phyloP scores from a whole-genome alignment of 352 stramenopile genomes.

The Phytopythium aichiense region DNA sequence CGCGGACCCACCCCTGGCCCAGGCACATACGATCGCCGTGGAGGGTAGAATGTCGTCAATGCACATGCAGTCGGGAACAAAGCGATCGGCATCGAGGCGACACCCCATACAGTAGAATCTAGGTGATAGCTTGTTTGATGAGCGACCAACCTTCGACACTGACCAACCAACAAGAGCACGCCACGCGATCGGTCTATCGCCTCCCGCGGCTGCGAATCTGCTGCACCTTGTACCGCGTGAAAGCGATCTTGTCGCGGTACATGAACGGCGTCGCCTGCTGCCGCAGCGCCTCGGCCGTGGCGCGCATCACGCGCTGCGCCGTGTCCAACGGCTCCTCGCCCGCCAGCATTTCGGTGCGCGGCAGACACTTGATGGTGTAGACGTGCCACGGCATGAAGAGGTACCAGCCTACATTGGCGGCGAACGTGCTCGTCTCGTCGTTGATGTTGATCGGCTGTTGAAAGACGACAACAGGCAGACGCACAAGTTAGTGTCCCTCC shows the following conservation, averaged over 20 bases:
- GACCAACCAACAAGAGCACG: not conserved
- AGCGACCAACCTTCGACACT: not conserved
- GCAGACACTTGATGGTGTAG: constrained; percentile 60
- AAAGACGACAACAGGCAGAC: not conserved
- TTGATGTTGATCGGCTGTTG: constrained; percentile 72
- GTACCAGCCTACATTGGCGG: constrained; percentile 73
- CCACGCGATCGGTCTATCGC: not conserved
- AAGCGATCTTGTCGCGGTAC: constrained; percentile 70
- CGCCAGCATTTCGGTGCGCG: constrained; percentile 22
- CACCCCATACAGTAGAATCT: not conserved
- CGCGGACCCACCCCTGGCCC: constrained; percentile 23
- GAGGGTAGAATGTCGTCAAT: constrained; percentile 11
- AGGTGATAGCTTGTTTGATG: not conserved
- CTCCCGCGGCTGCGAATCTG: constrained; percentile 33
- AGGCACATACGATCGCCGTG: constrained; percentile 33
- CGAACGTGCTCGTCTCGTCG: constrained; percentile 70
- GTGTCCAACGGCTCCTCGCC: constrained; percentile 46
- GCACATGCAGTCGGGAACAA: not conserved
- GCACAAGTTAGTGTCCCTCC: not conserved
- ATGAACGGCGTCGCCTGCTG: constrained; percentile 63
- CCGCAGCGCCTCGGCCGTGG: constrained; percentile 38
- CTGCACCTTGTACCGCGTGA: constrained; percentile 49
- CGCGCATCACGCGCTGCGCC: constrained; percentile 61
- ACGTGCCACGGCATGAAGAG: constrained; percentile 65
- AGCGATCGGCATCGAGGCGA: not conserved